Evolutionary conservation across 768 basidiomycete species (phyloP).

Genomic region (Chiua virens): DNA sequence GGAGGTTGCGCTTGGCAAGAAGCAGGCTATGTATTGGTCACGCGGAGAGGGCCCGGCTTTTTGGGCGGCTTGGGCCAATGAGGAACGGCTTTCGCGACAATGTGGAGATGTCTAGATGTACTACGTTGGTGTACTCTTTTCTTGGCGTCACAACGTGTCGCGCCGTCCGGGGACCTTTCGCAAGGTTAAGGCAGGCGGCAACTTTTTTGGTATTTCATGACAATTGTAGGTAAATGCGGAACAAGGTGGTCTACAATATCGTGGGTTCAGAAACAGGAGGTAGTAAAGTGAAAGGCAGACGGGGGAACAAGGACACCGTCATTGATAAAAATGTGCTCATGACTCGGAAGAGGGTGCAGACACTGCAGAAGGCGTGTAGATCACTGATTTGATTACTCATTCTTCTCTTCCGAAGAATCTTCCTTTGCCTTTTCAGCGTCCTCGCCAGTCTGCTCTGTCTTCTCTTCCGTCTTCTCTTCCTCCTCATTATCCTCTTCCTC

Average conservation of each 20-base stretch:
- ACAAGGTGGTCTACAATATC: slow-evolving; percentile 32
- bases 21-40: slow-evolving; percentile 72
- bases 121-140: background rate
- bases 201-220: slow-evolving; percentile 27
- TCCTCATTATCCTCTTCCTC: slow-evolving; percentile 24
- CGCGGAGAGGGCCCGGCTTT: slow-evolving; percentile 65
- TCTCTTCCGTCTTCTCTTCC: slow-evolving; percentile 27
- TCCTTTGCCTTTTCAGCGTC: slow-evolving; percentile 38
- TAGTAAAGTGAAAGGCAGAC: slow-evolving; percentile 10
- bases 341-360: too few relatives aligned
- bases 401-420: slow-evolving; percentile 30
- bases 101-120: slow-evolving; percentile 9
- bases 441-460: slow-evolving; percentile 29
- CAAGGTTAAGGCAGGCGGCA: background rate
- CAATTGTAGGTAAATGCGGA: slow-evolving; percentile 27
- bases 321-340: slow-evolving; percentile 9
- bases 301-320: slow-evolving; percentile 2
- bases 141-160: background rate
- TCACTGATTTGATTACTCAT: slow-evolving; percentile 19
- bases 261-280: slow-evolving; percentile 5
- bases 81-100: slow-evolving; percentile 43
- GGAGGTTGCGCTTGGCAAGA: slow-evolving; percentile 62
- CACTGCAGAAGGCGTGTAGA: slow-evolving; percentile 5
- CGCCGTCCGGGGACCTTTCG: too few relatives aligned
- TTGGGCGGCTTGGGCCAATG: slow-evolving; percentile 75